Base-by-base conservation (phyloP, 257 asterid genomes). In the Scutellaria minor region DNA sequence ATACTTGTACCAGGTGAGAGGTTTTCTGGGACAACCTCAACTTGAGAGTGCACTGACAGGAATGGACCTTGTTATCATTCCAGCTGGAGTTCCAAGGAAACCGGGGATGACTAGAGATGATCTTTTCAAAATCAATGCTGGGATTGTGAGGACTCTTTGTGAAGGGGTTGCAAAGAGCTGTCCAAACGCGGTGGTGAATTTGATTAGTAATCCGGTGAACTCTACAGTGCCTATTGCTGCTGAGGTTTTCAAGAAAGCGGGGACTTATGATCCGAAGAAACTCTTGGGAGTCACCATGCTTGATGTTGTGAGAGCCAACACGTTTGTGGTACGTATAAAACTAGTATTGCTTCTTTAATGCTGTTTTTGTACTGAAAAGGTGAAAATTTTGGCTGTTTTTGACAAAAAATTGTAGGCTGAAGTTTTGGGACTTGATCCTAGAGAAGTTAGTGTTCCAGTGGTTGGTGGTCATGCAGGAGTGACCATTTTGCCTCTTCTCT, bases 381-480 rank as follows among this genome's bases (percentile, higher is more conserved):
- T 13, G 15, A 11, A 11, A 12, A 9, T 11, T 67, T 53, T 37
- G 5, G 11, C 1, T 4, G 24, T 0, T 20, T 11, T 8, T 6
- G 51, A 18, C 22, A 39, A 18, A 18, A 18, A 68, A 39, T 39
- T 68, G 53, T 71, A 92, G 97, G 97, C 96, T 69, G 96, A 92
- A 82, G 97, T 92, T 82, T 53, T 92, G 80, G 97, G 97, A 73
- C 92, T 89, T 75, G 96, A 92, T 79, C 97, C 97, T 0, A 81
- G 96, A 79, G 96, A 92, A 69, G 96, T 92, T 68, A 76, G 60
- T 67, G 96, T 92, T 65, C 97, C 97, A 10, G 97, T 92, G 44
- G 97, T 92, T 73, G 97, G 97, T 35, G 97, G 97, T 61, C 97
- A 92, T 84, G 93, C 97, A 13, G 97, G 97, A 68, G 97, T 89